phyloP scores from a whole-genome alignment of 2,329 filamentous ascomycete species.

The Colletotrichum paranaense region DNA sequence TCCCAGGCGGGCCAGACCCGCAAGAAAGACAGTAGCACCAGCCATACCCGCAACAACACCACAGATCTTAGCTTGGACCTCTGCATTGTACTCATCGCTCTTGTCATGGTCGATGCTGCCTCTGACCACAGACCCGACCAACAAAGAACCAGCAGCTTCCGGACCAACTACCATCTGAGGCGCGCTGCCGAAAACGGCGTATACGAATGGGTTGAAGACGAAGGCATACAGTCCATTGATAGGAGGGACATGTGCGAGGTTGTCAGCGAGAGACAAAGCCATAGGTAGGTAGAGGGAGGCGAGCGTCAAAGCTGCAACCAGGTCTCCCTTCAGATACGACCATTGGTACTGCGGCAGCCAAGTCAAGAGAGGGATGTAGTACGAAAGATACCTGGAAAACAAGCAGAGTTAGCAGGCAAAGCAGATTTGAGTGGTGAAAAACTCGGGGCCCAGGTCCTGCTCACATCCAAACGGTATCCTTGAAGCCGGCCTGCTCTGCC shows the following conservation, averaged over 20 bases:
- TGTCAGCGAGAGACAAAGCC: slow-evolving; percentile 91
- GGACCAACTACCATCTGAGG: slow-evolving; percentile 95
- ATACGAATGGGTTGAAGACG: slow-evolving; percentile 90
- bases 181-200: slow-evolving; percentile 90
- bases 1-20: slow-evolving; percentile 85
- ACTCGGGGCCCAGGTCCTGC: background rate
- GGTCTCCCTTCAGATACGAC: slow-evolving; percentile 85
- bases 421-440: slow-evolving; percentile 41
- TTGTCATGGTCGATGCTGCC: slow-evolving; percentile 77
- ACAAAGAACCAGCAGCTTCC: slow-evolving; percentile 90
- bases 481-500: slow-evolving; percentile 78
- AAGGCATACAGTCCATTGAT: slow-evolving; percentile 96
- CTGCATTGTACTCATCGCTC: slow-evolving; percentile 73
- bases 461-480: slow-evolving; percentile 79
- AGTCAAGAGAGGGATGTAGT: slow-evolving; percentile 91
- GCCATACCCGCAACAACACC: slow-evolving; percentile 90
- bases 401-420: background rate
- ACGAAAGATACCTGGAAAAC: slow-evolving; percentile 79
- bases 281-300: slow-evolving; percentile 99
- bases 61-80: slow-evolving; percentile 82
- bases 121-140: slow-evolving; percentile 89
- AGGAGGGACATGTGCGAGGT: slow-evolving; percentile 90
- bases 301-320: slow-evolving; percentile 91
- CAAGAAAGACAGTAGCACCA: slow-evolving; percentile 87
- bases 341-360: slow-evolving; percentile 91